phyloP scores from a whole-genome alignment of 2,329 filamentous ascomycete genomes.

The Neofusicoccum cordaticola region DNA sequence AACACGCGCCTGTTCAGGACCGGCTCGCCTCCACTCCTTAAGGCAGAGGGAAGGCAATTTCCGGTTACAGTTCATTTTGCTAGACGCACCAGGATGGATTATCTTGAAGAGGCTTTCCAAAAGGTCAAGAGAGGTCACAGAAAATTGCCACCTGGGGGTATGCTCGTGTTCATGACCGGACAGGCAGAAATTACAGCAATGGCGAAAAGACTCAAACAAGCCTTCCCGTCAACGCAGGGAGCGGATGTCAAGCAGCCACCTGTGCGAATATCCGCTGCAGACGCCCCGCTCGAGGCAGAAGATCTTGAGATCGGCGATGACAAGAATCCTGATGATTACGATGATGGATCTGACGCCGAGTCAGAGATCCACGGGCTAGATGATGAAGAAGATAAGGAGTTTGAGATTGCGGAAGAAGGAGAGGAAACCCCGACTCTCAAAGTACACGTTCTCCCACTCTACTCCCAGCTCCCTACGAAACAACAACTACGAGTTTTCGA shows the following conservation, averaged over 20 bases:
- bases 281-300: conserved; percentile 78
- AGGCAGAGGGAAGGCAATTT: conserved; percentile 89
- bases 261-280: conserved; percentile 72
- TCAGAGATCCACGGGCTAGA: conserved; percentile 61
- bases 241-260: conserved; percentile 56
- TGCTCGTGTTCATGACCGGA: conserved; percentile 91
- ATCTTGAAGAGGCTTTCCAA: conserved; percentile 82
- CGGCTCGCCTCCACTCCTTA: conserved; percentile 73
- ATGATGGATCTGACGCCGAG: conserved; percentile 53
- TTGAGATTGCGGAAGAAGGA: conserved; percentile 63
- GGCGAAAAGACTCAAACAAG: conserved; percentile 72
- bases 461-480: conserved; percentile 84
- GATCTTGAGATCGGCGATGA: conserved; percentile 74
- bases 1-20: conserved; percentile 76
- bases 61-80: conserved; percentile 88
- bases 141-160: conserved; percentile 84
- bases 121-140: conserved; percentile 86
- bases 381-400: conserved; percentile 58
- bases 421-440: conserved; percentile 66
- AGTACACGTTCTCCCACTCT: conserved; percentile 88
- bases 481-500: conserved; percentile 93
- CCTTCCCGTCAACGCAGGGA: conserved; percentile 55
- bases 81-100: conserved; percentile 77
- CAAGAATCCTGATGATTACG: conserved; percentile 40
- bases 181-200: conserved; percentile 86